phyloP scores from a whole-genome alignment of 2,329 filamentous ascomycete species.

The Sporothrix sp. region DNA sequence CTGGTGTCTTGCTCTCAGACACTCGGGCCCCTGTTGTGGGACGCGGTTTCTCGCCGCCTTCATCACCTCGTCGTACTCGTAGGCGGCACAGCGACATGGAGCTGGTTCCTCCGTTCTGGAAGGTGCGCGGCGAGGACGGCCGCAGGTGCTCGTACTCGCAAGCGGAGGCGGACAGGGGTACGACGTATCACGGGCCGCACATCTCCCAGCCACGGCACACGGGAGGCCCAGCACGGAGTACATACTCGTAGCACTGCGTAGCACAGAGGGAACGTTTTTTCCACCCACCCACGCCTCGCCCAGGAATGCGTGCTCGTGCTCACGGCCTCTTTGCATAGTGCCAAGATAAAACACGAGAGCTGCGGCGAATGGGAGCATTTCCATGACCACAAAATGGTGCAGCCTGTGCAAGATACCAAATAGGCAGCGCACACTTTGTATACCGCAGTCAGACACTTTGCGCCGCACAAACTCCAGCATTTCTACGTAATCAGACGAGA shows the following conservation, averaged over 20 bases:
- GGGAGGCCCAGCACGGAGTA: too few relatives aligned
- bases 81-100: neutral
- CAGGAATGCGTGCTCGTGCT: too few relatives aligned
- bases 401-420: too few relatives aligned
- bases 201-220: too few relatives aligned
- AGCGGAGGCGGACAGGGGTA: neutral
- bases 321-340: too few relatives aligned
- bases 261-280: too few relatives aligned
- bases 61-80: neutral
- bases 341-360: neutral
- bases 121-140: neutral
- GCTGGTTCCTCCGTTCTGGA: neutral
- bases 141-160: too few relatives aligned
- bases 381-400: neutral
- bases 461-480: too few relatives aligned
- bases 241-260: too few relatives aligned
- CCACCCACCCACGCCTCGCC: too few relatives aligned
- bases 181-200: too few relatives aligned
- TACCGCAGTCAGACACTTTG: neutral
- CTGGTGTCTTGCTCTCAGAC: neutral
- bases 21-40: neutral
- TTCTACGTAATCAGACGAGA: too few relatives aligned
- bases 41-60: neutral
- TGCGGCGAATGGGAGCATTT: neutral
- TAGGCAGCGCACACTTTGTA: slow-evolving; percentile 1